These are phyloP conservation scores for Bodo saltans DNA, from an alignment of 78 protist species.

Conservation along the genomic window DNA sequence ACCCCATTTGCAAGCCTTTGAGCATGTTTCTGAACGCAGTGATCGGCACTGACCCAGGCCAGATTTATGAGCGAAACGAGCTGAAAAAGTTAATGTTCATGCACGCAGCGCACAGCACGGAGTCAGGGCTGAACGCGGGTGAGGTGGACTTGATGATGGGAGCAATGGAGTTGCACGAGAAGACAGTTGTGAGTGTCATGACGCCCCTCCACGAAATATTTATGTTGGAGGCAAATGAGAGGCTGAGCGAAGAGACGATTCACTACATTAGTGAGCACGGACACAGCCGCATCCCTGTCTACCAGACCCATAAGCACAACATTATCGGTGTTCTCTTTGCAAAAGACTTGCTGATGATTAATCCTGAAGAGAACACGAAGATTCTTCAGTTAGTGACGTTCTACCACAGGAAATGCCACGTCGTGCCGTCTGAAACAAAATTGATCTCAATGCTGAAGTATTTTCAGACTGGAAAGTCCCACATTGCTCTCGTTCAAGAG, in stretches of 20 bases:
- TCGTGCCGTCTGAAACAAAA: constrained; percentile 48
- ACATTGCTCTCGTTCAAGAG: constrained; percentile 63
- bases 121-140: background rate
- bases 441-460: constrained; percentile 58
- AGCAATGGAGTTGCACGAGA: constrained; percentile 25
- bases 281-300: constrained; percentile 86
- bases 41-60: constrained; percentile 35
- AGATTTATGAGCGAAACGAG: constrained; percentile 23
- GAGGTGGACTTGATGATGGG: background rate
- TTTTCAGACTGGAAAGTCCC: constrained; percentile 62
- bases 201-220: constrained; percentile 66
- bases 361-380: constrained; percentile 74
- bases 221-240: constrained; percentile 48
- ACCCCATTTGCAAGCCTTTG: constrained; percentile 18
- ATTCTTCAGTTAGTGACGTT: constrained; percentile 39
- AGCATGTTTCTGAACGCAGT: constrained; percentile 8
- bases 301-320: constrained; percentile 27
- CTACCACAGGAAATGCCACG: constrained; percentile 51
- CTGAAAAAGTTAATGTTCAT: background rate
- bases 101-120: constrained; percentile 8
- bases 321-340: constrained; percentile 70
- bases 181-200: constrained; percentile 56
- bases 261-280: constrained; percentile 46
- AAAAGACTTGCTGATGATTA: constrained; percentile 74
- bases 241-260: constrained; percentile 1